Evolutionary conservation across 441 rosid genomes (phyloP), one percentile per base, ranked within the genome.

Genomic region (Sinapis alba): DNA sequence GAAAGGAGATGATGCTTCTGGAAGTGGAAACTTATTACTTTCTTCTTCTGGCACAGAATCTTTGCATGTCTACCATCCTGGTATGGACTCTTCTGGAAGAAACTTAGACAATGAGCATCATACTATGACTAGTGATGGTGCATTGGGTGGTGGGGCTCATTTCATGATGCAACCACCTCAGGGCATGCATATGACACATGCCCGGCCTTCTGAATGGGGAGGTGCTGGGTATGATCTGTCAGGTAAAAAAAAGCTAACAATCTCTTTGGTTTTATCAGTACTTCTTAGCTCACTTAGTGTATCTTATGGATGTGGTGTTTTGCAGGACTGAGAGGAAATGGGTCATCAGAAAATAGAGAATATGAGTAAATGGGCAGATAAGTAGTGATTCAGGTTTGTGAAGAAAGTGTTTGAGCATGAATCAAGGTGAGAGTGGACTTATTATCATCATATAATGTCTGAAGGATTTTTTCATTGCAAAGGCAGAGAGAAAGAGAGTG

Each of bases 111-210:
- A 76, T 73, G 81, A 85, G 66, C 85, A 84, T 81, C 93, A 80
- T 68, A 68, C 74, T 30, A 71, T 87, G 1, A 86, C 74, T 50
- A 68, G 34, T 34, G 50, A 4, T 24, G 26, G 47, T 57, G 77
- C 60, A 58, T 28, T 58, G 41, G 72, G 68, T 61, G 69, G 71
- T 63, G 90, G 81, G 61, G 84, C 79, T 58, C 83, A 83, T 79
- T 92, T 88, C 81, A 80, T 87, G 81, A 79, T 83, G 73, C 93
- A 86, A 77, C 70, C 85, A 18, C 80, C 70, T 32, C 87, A 83
- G 28, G 88, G 88, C 51, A 71, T 82, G 87, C 85, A 85, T 60
- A 45, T 45, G 51, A 43, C 51, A 43, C 47, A 41, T 41, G 47
- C 47, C 7, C 16, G 47, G 47, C 7, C 16, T 41, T 41, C 47